Conservation (phyloP, 2,329 filamentous ascomycete genomes). For the Pseudocercospora fuligena region DNA sequence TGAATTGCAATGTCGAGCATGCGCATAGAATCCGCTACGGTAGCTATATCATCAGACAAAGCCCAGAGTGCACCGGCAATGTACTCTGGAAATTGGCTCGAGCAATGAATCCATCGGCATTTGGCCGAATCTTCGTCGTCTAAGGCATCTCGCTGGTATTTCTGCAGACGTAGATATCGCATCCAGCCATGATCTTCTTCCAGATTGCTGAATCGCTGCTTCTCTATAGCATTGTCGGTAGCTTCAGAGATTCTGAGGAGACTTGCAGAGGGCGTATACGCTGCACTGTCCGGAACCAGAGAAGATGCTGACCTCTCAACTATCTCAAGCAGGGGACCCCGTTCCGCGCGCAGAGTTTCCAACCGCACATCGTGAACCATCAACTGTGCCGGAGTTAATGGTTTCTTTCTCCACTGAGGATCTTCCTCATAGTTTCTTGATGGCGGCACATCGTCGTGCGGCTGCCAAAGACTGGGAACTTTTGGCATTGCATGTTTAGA, state of each 20-base stretch:
- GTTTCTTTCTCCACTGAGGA: constrained; percentile 45
- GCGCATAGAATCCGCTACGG: constrained; percentile 31
- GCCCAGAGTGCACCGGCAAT: constrained; percentile 35
- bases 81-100: constrained; percentile 48
- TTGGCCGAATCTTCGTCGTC: constrained; percentile 40
- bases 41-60: constrained; percentile 28
- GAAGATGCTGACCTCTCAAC: constrained; percentile 43
- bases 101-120: constrained; percentile 51
- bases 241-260: constrained; percentile 31
- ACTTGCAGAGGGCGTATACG: constrained; percentile 28
- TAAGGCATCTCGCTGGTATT: constrained; percentile 38
- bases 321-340: constrained; percentile 46
- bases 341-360: constrained; percentile 39
- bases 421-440: constrained; percentile 42
- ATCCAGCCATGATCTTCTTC: constrained; percentile 51
- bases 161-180: constrained; percentile 42
- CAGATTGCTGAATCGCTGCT: constrained; percentile 41
- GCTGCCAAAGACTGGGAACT: constrained; percentile 8
- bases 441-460: constrained; percentile 15
- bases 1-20: constrained; percentile 45
- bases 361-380: constrained; percentile 48
- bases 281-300: constrained; percentile 40
- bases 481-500: constrained; percentile 25
- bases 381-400: constrained; percentile 46
- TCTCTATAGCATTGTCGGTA: constrained; percentile 43